Conservation (phyloP, 1,284 basidiomycete species). For the Trametes versicolor region DNA sequence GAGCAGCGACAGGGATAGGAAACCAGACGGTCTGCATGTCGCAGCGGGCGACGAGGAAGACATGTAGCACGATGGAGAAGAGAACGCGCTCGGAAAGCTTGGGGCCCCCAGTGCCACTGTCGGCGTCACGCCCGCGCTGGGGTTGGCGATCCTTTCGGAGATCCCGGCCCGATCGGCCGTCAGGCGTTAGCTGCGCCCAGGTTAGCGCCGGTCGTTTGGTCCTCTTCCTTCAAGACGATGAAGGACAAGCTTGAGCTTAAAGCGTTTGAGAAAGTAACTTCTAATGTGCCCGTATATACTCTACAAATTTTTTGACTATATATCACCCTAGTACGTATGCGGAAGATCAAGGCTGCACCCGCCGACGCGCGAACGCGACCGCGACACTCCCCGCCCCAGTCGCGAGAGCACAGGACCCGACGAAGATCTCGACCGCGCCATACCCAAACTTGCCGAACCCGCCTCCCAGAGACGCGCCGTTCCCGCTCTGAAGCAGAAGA, state of each 20-base stretch:
- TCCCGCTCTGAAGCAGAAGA: conserved; percentile 34
- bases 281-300: background rate
- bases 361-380: conserved; percentile 31
- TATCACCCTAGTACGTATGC: background rate
- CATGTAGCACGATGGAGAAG: conserved; percentile 34
- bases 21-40: conserved; percentile 67
- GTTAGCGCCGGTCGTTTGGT: background rate
- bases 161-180: background rate
- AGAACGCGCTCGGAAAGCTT: conserved; percentile 18
- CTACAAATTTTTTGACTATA: background rate
- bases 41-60: conserved; percentile 31
- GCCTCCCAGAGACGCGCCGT: conserved; percentile 16
- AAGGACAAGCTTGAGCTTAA: background rate
- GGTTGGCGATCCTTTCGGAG: conserved; percentile 1
- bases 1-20: conserved; percentile 62
- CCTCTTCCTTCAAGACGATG: background rate
- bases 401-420: conserved; percentile 40
- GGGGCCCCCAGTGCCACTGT: conserved; percentile 8
- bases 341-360: background rate
- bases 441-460: conserved; percentile 39
- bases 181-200: background rate
- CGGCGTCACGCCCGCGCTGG: background rate
- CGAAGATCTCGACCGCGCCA: conserved; percentile 40
- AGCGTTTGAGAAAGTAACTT: background rate
- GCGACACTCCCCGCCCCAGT: conserved; percentile 33